Conservation (phyloP, 176 grass and related monocot genomes). For the Stipa capillata region DNA sequence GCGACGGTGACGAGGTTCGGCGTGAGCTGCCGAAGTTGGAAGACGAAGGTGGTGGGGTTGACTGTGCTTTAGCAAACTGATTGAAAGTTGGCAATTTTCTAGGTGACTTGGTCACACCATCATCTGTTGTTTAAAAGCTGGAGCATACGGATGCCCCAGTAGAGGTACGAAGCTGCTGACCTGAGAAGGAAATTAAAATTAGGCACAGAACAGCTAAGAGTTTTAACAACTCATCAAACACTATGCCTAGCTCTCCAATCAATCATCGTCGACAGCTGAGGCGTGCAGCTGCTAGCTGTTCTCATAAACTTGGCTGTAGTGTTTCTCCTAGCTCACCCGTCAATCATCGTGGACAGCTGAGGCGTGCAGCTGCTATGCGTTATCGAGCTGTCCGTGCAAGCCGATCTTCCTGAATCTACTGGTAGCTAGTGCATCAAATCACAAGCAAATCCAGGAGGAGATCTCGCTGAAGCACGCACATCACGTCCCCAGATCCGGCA, state of each 20-base stretch:
- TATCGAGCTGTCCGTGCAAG: not conserved
- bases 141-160: too few species aligned
- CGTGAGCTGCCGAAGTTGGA: too few species aligned
- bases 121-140: too few species aligned
- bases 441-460: slow-evolving; percentile 23
- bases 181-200: not conserved
- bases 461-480: slow-evolving; percentile 18
- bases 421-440: slow-evolving; percentile 31
- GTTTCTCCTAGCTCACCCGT: not conserved
- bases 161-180: not conserved
- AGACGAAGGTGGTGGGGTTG: too few species aligned
- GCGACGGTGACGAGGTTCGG: too few species aligned
- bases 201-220: not conserved
- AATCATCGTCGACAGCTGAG: not conserved
- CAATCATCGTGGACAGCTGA: slow-evolving; percentile 6
- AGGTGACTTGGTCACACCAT: too few species aligned
- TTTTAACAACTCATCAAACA: not conserved
- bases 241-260: not conserved
- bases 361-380: slow-evolving; percentile 17
- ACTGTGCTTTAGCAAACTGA: too few species aligned
- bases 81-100: too few species aligned
- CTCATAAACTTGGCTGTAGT: not conserved
- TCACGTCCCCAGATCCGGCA: not conserved
- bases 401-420: slow-evolving; percentile 20
- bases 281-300: not conserved